Conservation (phyloP, 176 grass and related monocot genomes). For the Bonia amplexicaulis region DNA sequence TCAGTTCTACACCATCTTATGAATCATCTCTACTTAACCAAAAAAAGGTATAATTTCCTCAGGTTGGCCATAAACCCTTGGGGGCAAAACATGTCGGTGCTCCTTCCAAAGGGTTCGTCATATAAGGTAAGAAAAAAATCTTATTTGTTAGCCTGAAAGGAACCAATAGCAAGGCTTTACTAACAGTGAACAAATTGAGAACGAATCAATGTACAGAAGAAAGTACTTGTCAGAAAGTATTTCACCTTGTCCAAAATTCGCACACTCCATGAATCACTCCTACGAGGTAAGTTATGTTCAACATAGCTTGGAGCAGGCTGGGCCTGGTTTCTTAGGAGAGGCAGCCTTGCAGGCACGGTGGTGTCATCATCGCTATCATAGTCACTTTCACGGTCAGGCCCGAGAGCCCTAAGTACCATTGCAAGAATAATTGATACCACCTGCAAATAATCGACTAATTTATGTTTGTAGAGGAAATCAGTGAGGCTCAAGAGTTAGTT, state of each 20-base stretch:
- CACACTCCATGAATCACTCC: constrained; percentile 71
- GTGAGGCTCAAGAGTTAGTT: background rate
- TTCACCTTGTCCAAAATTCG: constrained; percentile 62
- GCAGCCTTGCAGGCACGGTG: constrained; percentile 53
- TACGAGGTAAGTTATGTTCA: constrained; percentile 43
- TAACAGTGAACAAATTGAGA: background rate
- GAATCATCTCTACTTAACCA: background rate
- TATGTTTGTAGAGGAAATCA: background rate
- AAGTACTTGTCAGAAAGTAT: background rate
- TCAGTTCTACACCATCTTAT: background rate
- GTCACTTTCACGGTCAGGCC: constrained; percentile 58
- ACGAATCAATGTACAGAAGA: background rate
- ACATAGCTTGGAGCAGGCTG: constrained; percentile 27
- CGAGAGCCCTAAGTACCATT: constrained; percentile 66
- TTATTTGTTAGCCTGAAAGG: constrained; percentile 57
- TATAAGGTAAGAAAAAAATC: background rate
- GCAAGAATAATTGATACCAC: constrained; percentile 62
- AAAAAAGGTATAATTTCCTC: constrained; percentile 21
- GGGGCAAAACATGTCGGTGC: background rate
- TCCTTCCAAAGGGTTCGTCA: constrained; percentile 3
- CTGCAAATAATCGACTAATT: constrained; percentile 28
- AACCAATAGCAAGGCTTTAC: background rate
- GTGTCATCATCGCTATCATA: constrained; percentile 83
- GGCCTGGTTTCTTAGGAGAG: constrained; percentile 69
- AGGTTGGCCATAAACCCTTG: background rate